Conservation (phyloP, 257 asterid species). For the Solanum paucissectum region DNA sequence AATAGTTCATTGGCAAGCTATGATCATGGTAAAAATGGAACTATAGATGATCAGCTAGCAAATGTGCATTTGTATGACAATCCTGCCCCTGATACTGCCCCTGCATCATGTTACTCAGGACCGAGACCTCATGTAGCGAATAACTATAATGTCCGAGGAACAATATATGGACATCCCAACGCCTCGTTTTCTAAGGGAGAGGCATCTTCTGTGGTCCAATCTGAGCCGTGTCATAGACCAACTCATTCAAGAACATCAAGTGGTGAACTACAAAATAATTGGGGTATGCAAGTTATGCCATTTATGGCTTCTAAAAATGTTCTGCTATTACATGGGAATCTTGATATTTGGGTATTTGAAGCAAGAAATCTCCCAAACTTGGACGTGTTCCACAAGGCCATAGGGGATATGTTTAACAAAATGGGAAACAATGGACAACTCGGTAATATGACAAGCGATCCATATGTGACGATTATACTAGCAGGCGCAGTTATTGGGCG, state of each 20-base stretch:
- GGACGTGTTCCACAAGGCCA: constrained; percentile 91
- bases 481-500: constrained; percentile 71
- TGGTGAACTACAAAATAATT: constrained; percentile 12
- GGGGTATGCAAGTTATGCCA: constrained; percentile 49
- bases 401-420: constrained; percentile 81
- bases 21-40: constrained; percentile 15
- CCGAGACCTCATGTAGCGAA: constrained; percentile 26
- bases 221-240: constrained; percentile 13
- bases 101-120: constrained; percentile 48
- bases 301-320: constrained; percentile 41
- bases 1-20: constrained; percentile 9
- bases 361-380: constrained; percentile 96
- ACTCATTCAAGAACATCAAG: constrained; percentile 9
- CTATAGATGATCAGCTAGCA: constrained; percentile 47
- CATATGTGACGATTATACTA: constrained; percentile 59
- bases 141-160: constrained; percentile 23
- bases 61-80: constrained; percentile 40
- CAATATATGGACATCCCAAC: constrained; percentile 28
- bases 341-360: constrained; percentile 75
- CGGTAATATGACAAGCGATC: constrained; percentile 82
- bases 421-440: constrained; percentile 66
- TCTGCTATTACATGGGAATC: constrained; percentile 73
- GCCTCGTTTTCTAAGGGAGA: constrained; percentile 49
- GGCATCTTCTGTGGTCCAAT: constrained; percentile 15
- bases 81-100: constrained; percentile 37